phyloP scores from a whole-genome alignment of 768 basidiomycete species.

The Naematelia aurantialba region DNA sequence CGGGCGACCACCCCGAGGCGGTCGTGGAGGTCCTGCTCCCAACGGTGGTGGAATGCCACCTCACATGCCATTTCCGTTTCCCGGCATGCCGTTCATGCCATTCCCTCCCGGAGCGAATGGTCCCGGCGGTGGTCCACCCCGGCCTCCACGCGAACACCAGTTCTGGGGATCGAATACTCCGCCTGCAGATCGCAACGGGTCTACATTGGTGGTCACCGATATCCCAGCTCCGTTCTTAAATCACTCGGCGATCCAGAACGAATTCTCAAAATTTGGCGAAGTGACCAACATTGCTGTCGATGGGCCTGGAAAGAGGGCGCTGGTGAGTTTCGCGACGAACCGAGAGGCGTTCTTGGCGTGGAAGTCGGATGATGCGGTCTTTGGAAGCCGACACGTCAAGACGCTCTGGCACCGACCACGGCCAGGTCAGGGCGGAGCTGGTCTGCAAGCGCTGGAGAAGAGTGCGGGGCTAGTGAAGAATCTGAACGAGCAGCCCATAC shows the following conservation, averaged over 20 bases:
- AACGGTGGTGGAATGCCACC: conserved; percentile 8
- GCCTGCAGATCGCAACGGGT: conserved; percentile 34
- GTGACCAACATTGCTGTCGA: conserved; percentile 92
- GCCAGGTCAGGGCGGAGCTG: conserved; percentile 80
- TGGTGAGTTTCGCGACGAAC: conserved; percentile 81
- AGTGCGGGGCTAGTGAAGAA: conserved; percentile 73
- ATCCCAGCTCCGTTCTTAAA: conserved; percentile 80
- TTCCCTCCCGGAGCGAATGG: conserved; percentile 49
- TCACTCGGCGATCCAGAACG: conserved; percentile 71
- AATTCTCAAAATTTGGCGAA: conserved; percentile 88
- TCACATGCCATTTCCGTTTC: conserved; percentile 1
- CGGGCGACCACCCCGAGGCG: conserved; percentile 24
- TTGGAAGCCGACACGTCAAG: conserved; percentile 90
- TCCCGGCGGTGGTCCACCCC: conserved; percentile 53
- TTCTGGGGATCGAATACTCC: conserved; percentile 42
- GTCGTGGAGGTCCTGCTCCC: conserved; percentile 21
- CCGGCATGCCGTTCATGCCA: conserved; percentile 25
- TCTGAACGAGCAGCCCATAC: conserved; percentile 51
- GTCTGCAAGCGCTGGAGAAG: conserved; percentile 72
- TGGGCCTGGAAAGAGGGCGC: conserved; percentile 65
- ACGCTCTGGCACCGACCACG: conserved; percentile 92
- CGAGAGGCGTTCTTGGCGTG: conserved; percentile 82
- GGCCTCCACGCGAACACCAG: conserved; percentile 63
- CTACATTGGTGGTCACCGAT: conserved; percentile 78
- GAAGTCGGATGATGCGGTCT: conserved; percentile 92